Evolutionary conservation across 805 yeast species (phyloP), one percentile per base, ranked within the genome.

Genomic region (Schizosaccharomyces cryophilus): DNA sequence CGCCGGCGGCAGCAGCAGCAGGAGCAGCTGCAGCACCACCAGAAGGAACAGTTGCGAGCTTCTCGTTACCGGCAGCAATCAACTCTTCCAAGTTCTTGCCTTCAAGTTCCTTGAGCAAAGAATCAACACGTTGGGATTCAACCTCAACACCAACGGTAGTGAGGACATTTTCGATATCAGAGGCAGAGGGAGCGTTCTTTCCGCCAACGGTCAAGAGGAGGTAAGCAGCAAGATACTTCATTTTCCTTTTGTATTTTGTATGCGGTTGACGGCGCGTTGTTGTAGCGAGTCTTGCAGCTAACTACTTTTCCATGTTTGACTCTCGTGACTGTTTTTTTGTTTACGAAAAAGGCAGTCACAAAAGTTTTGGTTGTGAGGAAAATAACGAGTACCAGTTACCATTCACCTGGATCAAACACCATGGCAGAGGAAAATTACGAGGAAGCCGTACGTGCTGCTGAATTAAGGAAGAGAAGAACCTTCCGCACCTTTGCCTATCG

Each of bases 181-280:
- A 82, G 70, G 95, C 94, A 69, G 95, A 79, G 78, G 98, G 97
- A 72, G 93, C 73, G 74, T 88, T 75, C 80, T 82, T 83, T 76
- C 97, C 98, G 78, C 95, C 95, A 76, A 93, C 88, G 80, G 84
- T 88, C 78, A 93, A 83, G 79, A 90, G 85, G 78, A 93, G 85
- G 82, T 93, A 93, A 78, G 98, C 97, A 79, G 98, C 98, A 80
- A 93, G 85, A 84, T 90, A 90, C 86, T 88, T 93, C 96, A 88
- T 80, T 74, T 59, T 56, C 26, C 29, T 30, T 24, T 29, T 30
- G 38, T 26, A 45, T n/a, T n/a, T 19, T 45, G 51, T 45, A 45
- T 45, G 51, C 51, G 51, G 51, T 19, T 24, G 51, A 24, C 51
- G 51, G 40, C 26, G 51, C 24, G 51, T 45, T 45, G 26, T n/a